phyloP scores from a whole-genome alignment of 495 filamentous ascomycete genomes.

The Penicillium samsonianum region DNA sequence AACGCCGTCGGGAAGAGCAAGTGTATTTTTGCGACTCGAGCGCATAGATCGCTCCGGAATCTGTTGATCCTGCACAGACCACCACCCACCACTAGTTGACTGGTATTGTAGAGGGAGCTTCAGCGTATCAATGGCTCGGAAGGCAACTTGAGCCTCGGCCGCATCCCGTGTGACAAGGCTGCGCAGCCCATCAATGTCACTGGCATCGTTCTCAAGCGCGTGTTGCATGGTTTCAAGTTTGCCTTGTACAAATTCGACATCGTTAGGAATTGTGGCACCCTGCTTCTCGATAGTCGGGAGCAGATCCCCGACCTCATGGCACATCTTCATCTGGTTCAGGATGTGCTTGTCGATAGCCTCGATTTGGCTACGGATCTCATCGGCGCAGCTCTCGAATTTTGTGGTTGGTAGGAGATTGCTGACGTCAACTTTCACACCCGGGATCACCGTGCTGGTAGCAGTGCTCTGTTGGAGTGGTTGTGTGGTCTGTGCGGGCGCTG shows the following conservation, averaged over 20 bases:
- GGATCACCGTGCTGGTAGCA: slow-evolving; percentile 44
- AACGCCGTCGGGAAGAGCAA: slow-evolving; percentile 56
- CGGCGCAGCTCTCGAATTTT: slow-evolving; percentile 83
- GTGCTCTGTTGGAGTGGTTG: slow-evolving; percentile 50
- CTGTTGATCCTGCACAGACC: slow-evolving; percentile 48
- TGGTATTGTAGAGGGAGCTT: slow-evolving; percentile 77
- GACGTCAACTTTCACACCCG: slow-evolving; percentile 76
- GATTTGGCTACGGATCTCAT: slow-evolving; percentile 76
- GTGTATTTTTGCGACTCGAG: slow-evolving; percentile 45
- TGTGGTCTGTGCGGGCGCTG: slow-evolving; percentile 24
- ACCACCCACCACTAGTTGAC: slow-evolving; percentile 45
- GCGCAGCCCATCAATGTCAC: slow-evolving; percentile 67
- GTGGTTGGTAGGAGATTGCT: slow-evolving; percentile 79
- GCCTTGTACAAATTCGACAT: slow-evolving; percentile 71
- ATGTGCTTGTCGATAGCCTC: slow-evolving; percentile 73
- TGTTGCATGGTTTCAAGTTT: slow-evolving; percentile 73
- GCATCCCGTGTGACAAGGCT: slow-evolving; percentile 65
- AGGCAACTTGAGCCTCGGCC: slow-evolving; percentile 69
- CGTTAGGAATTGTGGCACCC: slow-evolving; percentile 65
- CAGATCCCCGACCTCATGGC: slow-evolving; percentile 46
- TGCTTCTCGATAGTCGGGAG: slow-evolving; percentile 62
- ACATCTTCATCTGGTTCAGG: slow-evolving; percentile 63
- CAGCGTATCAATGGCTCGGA: slow-evolving; percentile 74
- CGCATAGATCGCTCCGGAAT: slow-evolving; percentile 43
- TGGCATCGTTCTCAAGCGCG: slow-evolving; percentile 70